Evolutionary conservation across 768 basidiomycete genomes (phyloP), one percentile per base, ranked within the genome.

Genomic region (Leucocoprinus birnbaumii): DNA sequence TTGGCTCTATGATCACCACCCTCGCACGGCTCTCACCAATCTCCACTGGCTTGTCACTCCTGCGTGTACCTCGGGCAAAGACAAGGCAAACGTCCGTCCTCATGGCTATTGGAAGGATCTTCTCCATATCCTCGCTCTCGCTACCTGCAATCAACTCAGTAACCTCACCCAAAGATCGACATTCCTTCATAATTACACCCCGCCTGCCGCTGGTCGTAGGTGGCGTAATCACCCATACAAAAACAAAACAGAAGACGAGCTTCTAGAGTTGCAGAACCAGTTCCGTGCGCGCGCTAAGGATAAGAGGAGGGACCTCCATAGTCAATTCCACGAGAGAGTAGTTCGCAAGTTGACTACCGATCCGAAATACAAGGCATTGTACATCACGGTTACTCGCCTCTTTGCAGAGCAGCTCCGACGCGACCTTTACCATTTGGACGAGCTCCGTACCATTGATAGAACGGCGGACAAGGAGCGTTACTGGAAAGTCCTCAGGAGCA

Each of bases 71-170:
- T 65, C 65, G 40, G 54, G 61, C 14, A 72, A 70, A 62, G 60
- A 67, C 55, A 67, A 66, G 61, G 58, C 65, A 48, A 35, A 59
- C 21, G 55, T 61, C 26, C 53, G 65, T 22, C 56, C 72, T 14
- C 87, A 89, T 47, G 87, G 87, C 0, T 87, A 84, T 61, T 89
- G 85, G 84, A 89, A 91, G 63, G 88, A 89, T 60, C 73, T 89
- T 19, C 76, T 87, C 50, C 85, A 87, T 49, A 82, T 90, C 47
- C 71, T 89, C 3, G 75, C 80, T 3, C 74, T 90, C 25, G 83
- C 82, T 10, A 73, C 82, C 1, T 65, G 75, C 14, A 79, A 76
- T 55, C 72, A 87, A 56, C 75, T 89, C 19, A 58, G 62, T 43
- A 59, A 62, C 38, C 56, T 61, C n/a, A 1, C 43, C 34, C 37